Percentiles rank a stretch among this genome's conserved stretches.
These are phyloP conservation scores for Apiospora pterosperma DNA, from an alignment of 2,329 filamentous ascomycete species.

Conservation along the genomic window DNA sequence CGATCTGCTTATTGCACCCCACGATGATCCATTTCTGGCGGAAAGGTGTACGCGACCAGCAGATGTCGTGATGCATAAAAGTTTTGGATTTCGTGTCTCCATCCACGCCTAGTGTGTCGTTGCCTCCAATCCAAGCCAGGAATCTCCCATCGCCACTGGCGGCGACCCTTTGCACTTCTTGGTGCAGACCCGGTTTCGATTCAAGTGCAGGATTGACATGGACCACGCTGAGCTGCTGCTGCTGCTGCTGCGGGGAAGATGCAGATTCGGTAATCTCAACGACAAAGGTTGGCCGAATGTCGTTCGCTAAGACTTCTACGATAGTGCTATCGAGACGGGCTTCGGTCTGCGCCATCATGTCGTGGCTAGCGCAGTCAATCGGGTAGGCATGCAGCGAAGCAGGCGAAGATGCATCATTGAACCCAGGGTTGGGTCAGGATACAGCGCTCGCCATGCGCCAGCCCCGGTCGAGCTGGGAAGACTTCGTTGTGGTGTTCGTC, in stretches of 20 bases:
- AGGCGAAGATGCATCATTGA: conserved; percentile 4
- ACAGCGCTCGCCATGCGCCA: conserved; percentile 6
- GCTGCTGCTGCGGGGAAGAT: background rate
- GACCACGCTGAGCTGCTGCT: conserved; percentile 15
- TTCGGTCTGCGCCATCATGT: conserved; percentile 7
- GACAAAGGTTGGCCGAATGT: conserved; percentile 40
- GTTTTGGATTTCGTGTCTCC: conserved; percentile 8
- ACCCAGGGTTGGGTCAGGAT: conserved; percentile 3
- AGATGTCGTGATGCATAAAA: conserved; percentile 24
- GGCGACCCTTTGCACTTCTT: conserved; percentile 26
- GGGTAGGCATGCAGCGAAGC: background rate
- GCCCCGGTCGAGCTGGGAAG: background rate
- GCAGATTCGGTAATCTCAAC: conserved; percentile 19
- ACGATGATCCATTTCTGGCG: conserved; percentile 34
- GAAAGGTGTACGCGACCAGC: conserved; percentile 35
- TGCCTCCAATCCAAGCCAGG: conserved; percentile 35
- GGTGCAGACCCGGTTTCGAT: conserved; percentile 25
- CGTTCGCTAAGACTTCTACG: conserved; percentile 36
- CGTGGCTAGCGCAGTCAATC: background rate
- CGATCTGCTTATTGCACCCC: conserved; percentile 33
- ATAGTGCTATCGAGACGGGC: conserved; percentile 18
- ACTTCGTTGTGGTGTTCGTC: background rate
- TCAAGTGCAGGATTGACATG: conserved; percentile 37
- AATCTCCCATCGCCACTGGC: conserved; percentile 30
- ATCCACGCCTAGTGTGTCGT: background rate